Evolutionary conservation across 2,329 filamentous ascomycete genomes (phyloP).

Genomic region (Piedraia hortae): DNA sequence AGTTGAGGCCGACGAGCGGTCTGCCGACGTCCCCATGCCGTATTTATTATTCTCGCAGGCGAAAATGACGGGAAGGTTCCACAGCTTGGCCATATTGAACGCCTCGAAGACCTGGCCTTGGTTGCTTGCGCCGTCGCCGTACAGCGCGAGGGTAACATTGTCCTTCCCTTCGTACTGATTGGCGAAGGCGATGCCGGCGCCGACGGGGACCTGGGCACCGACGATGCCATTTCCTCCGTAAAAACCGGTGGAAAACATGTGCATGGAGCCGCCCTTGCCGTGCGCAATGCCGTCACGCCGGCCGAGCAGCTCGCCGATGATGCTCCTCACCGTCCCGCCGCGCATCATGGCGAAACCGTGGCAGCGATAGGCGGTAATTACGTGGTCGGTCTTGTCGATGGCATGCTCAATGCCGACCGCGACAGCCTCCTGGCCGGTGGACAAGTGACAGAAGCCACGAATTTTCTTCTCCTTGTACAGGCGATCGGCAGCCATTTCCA

Average conservation of each 20-base stretch:
- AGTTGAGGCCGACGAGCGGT: slow-evolving; percentile 79
- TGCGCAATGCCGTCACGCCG: slow-evolving; percentile 90
- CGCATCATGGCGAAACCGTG: slow-evolving; percentile 97
- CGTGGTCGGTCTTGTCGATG: slow-evolving; percentile 66
- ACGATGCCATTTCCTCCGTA: slow-evolving; percentile 98
- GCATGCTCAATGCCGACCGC: slow-evolving; percentile 92
- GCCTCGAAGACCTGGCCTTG: slow-evolving; percentile 99
- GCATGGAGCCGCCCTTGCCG: slow-evolving; percentile 98
- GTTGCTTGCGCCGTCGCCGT: slow-evolving; percentile 96
- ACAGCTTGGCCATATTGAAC: slow-evolving; percentile 99
- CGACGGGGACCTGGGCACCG: slow-evolving; percentile 90
- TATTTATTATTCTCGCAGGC: slow-evolving; percentile 99
- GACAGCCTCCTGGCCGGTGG: slow-evolving; percentile 91
- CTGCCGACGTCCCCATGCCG: slow-evolving; percentile 93
- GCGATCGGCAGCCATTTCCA: slow-evolving; percentile 98
- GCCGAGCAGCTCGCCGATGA: slow-evolving; percentile 87
- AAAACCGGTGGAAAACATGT: slow-evolving; percentile 97
- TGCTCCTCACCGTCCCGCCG: slow-evolving; percentile 64
- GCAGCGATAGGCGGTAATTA: slow-evolving; percentile 97
- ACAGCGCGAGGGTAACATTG: slow-evolving; percentile 68
- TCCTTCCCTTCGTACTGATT: slow-evolving; percentile 79
- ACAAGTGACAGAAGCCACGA: slow-evolving; percentile 96
- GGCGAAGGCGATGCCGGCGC: slow-evolving; percentile 85
- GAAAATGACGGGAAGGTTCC: slow-evolving; percentile 86
- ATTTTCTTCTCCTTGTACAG: slow-evolving; percentile 99